Base-by-base conservation (phyloP, 176 grass and related monocot species). In the Oryza coarctata region DNA sequence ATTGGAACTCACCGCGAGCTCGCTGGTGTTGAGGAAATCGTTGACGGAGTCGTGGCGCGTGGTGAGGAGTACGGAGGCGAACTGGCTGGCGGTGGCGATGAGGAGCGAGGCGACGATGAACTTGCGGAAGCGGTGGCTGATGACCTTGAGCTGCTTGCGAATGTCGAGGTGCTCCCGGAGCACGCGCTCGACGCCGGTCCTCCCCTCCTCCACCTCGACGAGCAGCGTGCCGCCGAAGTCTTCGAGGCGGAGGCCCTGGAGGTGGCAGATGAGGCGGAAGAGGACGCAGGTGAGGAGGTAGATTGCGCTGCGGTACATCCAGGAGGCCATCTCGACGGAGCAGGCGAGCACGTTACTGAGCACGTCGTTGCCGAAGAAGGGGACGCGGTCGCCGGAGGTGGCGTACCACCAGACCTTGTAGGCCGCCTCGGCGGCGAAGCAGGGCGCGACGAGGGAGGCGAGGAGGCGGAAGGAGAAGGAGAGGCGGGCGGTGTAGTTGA, bases 361-460 rank as follows among this genome's bases (percentile, higher is more conserved):
- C 25, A 87, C 44, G 27, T 72, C 47, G 79, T 79, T 74, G 67
- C 78, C 90, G 31, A 93, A 73, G 81, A 90, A 88, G 7, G 95
- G 92, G 5, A 91, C 67, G 67, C 74, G 73, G 30, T 82, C 88
- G 28, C 86, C 90, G 74, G 92, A 90, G 55, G 84, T 80, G 33
- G 63, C 82, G 84, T 98, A 98, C 95, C 95, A 98, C 90, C 90
- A 92, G 20, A 81, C 25, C 90, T 98, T 98, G 82, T 91, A 98
- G 0, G 92, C 86, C 0, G 77, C 81, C 92, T 98, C 95, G 5
- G 90, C 90, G 40, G 83, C 85, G 82, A 95, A 95, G 86, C 90
- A 93, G 11, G 95, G 95, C 45, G 86, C 76, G 35, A 93, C 90
- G 79, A 98, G 92, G 25, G 61, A 84, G 2, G 95, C 85, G 14